Conservation (phyloP, 2,329 filamentous ascomycete species). For the Aspergillus ochraceoroseus region DNA sequence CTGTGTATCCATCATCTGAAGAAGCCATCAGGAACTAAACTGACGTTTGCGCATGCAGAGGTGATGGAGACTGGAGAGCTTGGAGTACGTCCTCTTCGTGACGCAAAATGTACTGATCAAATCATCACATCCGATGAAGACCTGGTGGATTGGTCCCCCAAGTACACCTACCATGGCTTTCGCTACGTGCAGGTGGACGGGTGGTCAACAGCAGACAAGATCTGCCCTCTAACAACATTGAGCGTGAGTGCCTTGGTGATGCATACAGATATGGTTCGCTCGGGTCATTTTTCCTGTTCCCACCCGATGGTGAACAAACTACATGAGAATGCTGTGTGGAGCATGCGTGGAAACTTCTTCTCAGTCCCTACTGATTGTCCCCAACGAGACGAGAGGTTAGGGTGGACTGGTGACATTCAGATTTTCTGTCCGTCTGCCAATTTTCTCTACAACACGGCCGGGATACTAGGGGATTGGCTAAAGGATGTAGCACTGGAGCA, state of each 20-base stretch:
- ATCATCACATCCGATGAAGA: constrained; percentile 33
- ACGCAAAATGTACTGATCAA: constrained; percentile 43
- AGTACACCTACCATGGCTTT: constrained; percentile 53
- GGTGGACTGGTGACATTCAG: constrained; percentile 52
- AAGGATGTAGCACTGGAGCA: constrained; percentile 45
- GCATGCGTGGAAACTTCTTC: constrained; percentile 57
- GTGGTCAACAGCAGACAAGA: constrained; percentile 12
- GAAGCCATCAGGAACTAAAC: constrained; percentile 14
- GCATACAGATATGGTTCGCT: constrained; percentile 51
- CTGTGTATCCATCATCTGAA: constrained; percentile 35
- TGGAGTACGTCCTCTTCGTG: constrained; percentile 42
- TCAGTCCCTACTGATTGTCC: constrained; percentile 56
- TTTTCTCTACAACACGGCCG: constrained; percentile 52
- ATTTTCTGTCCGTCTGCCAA: constrained; percentile 50
- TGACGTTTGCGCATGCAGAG: constrained; percentile 50
- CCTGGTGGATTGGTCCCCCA: constrained; percentile 41
- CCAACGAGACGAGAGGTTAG: constrained; percentile 52
- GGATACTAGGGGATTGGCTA: constrained; percentile 50
- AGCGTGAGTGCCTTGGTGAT: constrained; percentile 42
- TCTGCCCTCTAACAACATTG: constrained; percentile 9
- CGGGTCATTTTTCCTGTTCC: constrained; percentile 51
- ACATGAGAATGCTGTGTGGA: constrained; percentile 53
- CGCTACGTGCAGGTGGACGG: constrained; percentile 45
- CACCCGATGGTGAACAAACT: constrained; percentile 51
- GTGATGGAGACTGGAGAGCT: constrained; percentile 50